phyloP scores from a whole-genome alignment of 495 filamentous ascomycete species.

The Lasiosphaeria miniovina region DNA sequence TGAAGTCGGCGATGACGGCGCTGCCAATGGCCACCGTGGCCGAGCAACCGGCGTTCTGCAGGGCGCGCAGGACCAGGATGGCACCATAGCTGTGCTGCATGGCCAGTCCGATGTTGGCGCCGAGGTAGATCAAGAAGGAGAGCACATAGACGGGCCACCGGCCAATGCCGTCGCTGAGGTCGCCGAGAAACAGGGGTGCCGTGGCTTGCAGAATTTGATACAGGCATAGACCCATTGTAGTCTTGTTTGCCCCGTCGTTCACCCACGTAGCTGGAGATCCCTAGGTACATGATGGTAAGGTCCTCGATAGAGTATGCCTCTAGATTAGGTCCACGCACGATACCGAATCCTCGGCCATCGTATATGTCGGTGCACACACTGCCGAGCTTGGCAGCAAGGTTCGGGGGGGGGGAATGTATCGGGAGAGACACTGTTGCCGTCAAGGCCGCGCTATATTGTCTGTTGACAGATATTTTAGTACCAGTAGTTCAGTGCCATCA shows the following conservation, averaged over 20 bases:
- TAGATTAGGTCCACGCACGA: conserved; percentile 44
- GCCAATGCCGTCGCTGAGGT: too few relatives aligned
- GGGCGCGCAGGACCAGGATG: too few relatives aligned
- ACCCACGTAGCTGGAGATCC: conserved; percentile 5
- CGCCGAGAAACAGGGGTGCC: too few relatives aligned
- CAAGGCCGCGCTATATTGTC: conserved; percentile 3
- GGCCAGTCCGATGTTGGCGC: too few relatives aligned
- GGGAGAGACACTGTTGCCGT: conserved; percentile 1
- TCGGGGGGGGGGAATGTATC: conserved; percentile 1
- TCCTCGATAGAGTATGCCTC: conserved; percentile 1
- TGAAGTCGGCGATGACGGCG: too few relatives aligned
- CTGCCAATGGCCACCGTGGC: too few relatives aligned
- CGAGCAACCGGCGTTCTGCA: too few relatives aligned
- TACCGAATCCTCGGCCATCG: conserved; percentile 44
- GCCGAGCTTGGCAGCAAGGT: background rate
- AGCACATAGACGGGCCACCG: too few relatives aligned
- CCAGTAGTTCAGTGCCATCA: background rate
- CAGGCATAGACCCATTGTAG: conserved; percentile 5
- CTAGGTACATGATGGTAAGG: conserved; percentile 1
- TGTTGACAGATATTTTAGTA: background rate
- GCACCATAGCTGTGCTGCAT: too few relatives aligned
- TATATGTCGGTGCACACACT: conserved; percentile 20
- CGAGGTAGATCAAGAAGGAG: too few relatives aligned
- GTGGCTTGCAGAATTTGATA: too few relatives aligned
- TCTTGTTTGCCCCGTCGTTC: conserved; percentile 8